phyloP scores from a whole-genome alignment of 2,329 filamentous ascomycete genomes.

The Claviceps pazoutovae region DNA sequence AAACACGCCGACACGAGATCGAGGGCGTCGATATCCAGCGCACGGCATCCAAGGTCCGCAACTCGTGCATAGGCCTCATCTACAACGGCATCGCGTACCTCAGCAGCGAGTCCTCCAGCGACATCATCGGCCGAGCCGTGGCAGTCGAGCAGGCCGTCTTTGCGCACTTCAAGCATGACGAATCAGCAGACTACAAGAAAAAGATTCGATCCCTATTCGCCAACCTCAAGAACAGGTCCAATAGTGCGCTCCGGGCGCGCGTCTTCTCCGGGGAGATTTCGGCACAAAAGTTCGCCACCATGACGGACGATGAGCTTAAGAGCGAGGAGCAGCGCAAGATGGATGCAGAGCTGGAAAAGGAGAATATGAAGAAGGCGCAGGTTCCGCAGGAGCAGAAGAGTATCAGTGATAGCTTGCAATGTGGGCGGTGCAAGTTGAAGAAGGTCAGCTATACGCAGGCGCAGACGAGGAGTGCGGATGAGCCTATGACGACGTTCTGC shows the following conservation, averaged over 20 bases:
- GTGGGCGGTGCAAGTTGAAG: constrained; percentile 82
- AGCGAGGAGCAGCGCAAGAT: constrained; percentile 65
- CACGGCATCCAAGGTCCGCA: constrained; percentile 59
- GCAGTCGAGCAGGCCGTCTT: constrained; percentile 75
- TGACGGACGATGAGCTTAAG: constrained; percentile 86
- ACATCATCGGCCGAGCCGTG: constrained; percentile 59
- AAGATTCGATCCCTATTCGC: constrained; percentile 89
- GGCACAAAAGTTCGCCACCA: constrained; percentile 62
- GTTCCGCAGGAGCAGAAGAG: constrained; percentile 84
- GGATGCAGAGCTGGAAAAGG: constrained; percentile 64
- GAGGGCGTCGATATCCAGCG: constrained; percentile 68
- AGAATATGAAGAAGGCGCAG: constrained; percentile 97
- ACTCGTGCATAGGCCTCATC: constrained; percentile 78
- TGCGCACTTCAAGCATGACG: constrained; percentile 54
- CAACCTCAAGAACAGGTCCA: constrained; percentile 88
- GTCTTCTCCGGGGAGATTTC: constrained; percentile 64
- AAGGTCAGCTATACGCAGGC: constrained; percentile 94
- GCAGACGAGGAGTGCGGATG: constrained; percentile 89
- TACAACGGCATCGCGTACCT: constrained; percentile 75
- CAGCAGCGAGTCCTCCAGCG: constrained; percentile 55
- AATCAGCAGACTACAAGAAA: constrained; percentile 54
- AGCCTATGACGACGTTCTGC: constrained; percentile 73
- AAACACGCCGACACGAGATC: constrained; percentile 69
- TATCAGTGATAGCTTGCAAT: constrained; percentile 76
- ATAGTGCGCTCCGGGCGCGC: constrained; percentile 59